A percentile compares a stretch with the other conserved stretches of the same genome.
These are phyloP conservation scores for Chrysopogon serrulatus DNA, from an alignment of 176 grass and related monocot genomes.

Conservation along the genomic window DNA sequence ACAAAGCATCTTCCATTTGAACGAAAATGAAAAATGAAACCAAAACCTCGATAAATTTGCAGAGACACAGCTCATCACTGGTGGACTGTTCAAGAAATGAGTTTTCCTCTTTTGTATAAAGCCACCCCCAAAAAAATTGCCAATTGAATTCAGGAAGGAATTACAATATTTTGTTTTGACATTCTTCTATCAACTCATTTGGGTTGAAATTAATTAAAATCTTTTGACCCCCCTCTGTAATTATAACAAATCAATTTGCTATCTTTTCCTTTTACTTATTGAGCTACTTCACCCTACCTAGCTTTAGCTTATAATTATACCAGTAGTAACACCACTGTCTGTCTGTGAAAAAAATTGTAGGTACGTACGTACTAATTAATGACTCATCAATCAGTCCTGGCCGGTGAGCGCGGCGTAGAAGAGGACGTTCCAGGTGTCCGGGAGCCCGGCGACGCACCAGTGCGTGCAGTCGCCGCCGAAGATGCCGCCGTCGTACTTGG, in stretches of 20 bases:
- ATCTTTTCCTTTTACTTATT: not conserved
- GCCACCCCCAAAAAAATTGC: not conserved
- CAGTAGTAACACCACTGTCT: not conserved
- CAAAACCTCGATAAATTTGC: not conserved
- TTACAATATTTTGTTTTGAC: not conserved
- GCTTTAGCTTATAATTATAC: not conserved
- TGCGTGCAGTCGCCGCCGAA: constrained; percentile 78
- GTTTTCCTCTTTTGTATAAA: not conserved
- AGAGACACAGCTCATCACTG: not conserved
- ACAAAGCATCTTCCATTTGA: not conserved
- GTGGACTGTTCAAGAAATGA: not conserved
- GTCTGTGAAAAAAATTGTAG: not conserved
- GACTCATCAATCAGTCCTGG: not conserved
- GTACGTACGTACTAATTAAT: not conserved
- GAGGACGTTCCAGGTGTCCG: constrained; percentile 80
- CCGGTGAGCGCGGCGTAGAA: constrained; percentile 66
- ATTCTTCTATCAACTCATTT: not conserved
- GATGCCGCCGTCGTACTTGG: constrained; percentile 61
- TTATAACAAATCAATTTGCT: not conserved
- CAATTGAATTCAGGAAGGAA: not conserved
- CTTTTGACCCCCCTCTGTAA: not conserved
- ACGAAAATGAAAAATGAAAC: not conserved
- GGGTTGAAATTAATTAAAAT: not conserved
- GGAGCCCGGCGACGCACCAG: constrained; percentile 76
- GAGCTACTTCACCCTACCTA: not conserved